Conservation (phyloP, 192 early-diverging fungal species). For the Coemansia sp. region DNA sequence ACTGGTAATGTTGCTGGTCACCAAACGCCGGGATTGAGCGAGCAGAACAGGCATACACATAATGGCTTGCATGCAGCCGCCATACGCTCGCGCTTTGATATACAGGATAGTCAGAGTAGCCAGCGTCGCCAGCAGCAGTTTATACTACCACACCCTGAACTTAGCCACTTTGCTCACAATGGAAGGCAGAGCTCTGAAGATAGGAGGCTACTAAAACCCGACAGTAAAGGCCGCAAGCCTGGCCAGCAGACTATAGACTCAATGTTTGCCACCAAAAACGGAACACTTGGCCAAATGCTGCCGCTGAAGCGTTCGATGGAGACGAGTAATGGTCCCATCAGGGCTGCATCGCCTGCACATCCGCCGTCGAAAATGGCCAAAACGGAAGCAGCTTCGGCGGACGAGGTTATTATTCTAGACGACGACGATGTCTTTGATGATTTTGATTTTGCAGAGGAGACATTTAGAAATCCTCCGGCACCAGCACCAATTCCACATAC, state of each 20-base stretch:
- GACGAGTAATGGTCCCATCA: conserved; percentile 1
- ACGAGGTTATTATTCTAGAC: conserved; percentile 24
- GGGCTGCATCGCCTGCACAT: conserved; percentile 4
- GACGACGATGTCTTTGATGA: conserved; percentile 29
- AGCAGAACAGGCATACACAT: too few relatives aligned
- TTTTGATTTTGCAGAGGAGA: conserved; percentile 14
- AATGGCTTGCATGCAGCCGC: not conserved
- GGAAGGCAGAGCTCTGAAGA: too few relatives aligned
- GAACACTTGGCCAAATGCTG: not conserved
- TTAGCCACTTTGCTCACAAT: too few relatives aligned
- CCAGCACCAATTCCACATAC: too few relatives aligned
- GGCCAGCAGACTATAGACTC: conserved; percentile 44
- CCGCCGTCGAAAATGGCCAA: conserved; percentile 19
- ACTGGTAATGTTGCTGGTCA: too few relatives aligned
- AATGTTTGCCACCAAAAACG: conserved; percentile 17
- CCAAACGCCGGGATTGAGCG: too few relatives aligned
- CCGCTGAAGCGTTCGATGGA: conserved; percentile 11
- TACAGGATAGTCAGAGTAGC: too few relatives aligned
- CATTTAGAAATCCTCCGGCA: not conserved
- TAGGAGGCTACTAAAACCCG: too few relatives aligned
- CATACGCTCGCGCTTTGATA: not conserved
- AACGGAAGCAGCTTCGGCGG: not conserved
- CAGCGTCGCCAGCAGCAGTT: too few relatives aligned
- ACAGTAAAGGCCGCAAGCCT: not conserved
- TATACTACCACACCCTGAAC: too few relatives aligned